These are phyloP conservation scores for Pontederia paniculata DNA, from an alignment of 176 grass and related monocot species.

Conservation along the genomic window DNA sequence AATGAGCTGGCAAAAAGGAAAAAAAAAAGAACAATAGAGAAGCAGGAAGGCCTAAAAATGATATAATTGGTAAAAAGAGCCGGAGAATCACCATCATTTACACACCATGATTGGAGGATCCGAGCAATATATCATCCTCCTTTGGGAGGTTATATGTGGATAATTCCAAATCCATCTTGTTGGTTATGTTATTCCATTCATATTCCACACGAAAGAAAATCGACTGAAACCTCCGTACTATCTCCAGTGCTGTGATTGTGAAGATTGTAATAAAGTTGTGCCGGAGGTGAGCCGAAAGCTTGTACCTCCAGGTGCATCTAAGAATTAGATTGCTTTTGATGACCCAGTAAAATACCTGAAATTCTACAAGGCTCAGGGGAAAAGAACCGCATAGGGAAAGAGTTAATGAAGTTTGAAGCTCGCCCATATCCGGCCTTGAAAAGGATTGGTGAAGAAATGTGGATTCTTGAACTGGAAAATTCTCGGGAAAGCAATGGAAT, in stretches of 20 bases:
- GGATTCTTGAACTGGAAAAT: constrained; percentile 82
- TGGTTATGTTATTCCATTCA: constrained; percentile 83
- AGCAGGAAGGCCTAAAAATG: too few relatives aligned
- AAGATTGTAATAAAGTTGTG: constrained; percentile 85
- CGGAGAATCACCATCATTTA: too few relatives aligned
- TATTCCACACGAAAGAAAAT: constrained; percentile 92
- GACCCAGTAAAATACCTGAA: constrained; percentile 77
- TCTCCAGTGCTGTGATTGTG: constrained; percentile 61
- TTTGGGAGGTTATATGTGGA: neutral
- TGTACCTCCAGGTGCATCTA: constrained; percentile 92
- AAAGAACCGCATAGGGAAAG: too few relatives aligned
- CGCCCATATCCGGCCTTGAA: constrained; percentile 55
- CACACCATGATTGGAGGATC: too few relatives aligned
- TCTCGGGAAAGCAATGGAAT: constrained; percentile 63
- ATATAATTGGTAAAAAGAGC: too few relatives aligned
- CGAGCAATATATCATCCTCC: too few relatives aligned
- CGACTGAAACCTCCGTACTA: constrained; percentile 78
- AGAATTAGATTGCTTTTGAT: constrained; percentile 78
- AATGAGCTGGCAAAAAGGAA: too few relatives aligned
- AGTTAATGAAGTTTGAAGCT: too few relatives aligned
- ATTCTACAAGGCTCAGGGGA: too few relatives aligned
- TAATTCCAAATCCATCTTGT: constrained; percentile 26
- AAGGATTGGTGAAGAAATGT: constrained; percentile 45
- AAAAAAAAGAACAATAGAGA: too few relatives aligned
- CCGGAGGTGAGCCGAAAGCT: constrained; percentile 85